Evolutionary conservation across 495 filamentous ascomycete genomes (phyloP).

Genomic region (Astrothelium macrocarpum): DNA sequence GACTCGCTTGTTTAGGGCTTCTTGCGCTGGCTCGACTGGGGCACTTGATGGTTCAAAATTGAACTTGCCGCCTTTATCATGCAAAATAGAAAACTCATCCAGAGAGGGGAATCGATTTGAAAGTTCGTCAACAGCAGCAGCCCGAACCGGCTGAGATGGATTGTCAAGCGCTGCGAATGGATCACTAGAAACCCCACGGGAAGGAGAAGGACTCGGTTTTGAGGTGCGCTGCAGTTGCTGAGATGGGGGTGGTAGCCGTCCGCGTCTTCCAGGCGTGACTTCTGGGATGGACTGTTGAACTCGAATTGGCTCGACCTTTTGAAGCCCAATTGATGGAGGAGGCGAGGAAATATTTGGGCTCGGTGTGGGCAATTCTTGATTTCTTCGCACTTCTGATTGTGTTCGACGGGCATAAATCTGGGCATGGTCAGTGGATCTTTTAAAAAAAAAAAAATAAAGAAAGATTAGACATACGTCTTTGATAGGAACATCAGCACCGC

Average conservation of each 20-base stretch:
- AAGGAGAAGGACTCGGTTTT: slow-evolving; percentile 66
- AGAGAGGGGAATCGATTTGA: slow-evolving; percentile 80
- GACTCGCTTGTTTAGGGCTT: slow-evolving; percentile 62
- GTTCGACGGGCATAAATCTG: slow-evolving; percentile 77
- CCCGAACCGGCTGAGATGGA: slow-evolving; percentile 36
- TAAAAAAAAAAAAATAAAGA: neutral
- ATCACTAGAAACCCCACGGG: slow-evolving; percentile 60
- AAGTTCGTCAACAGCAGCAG: slow-evolving; percentile 60
- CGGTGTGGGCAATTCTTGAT: slow-evolving; percentile 51
- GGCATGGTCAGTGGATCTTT: slow-evolving; percentile 22
- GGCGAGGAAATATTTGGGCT: slow-evolving; percentile 44
- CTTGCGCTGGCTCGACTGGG: slow-evolving; percentile 39
- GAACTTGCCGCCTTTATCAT: slow-evolving; percentile 78
- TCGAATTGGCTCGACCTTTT: slow-evolving; percentile 48
- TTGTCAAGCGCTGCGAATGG: slow-evolving; percentile 85
- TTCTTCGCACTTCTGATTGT: slow-evolving; percentile 50
- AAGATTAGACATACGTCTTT: slow-evolving; percentile 73
- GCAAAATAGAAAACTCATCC: slow-evolving; percentile 84
- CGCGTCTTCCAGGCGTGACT: slow-evolving; percentile 88
- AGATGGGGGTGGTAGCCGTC: slow-evolving; percentile 55
- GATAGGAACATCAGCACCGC: slow-evolving; percentile 78
- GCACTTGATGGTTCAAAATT: slow-evolving; percentile 59
- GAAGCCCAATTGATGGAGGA: slow-evolving; percentile 51
- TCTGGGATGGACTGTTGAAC: slow-evolving; percentile 71
- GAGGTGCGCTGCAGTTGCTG: slow-evolving; percentile 34